Conservation (phyloP, 1,139 yeast species). For the Hyphopichia pseudoburtonii region DNA sequence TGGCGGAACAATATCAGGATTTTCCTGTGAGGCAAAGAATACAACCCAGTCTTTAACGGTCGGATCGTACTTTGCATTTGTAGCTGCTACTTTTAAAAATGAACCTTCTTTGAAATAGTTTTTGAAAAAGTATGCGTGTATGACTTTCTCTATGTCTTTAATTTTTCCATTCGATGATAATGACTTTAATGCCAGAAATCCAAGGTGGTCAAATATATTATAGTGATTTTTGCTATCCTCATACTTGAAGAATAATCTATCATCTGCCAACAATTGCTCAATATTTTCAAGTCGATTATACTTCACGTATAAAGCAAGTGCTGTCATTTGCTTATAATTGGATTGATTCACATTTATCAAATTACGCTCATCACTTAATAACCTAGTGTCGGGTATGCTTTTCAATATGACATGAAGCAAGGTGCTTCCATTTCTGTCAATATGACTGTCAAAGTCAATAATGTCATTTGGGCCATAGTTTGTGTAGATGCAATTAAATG, state of each 20-base stretch:
- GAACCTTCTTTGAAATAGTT: slow-evolving; percentile 22
- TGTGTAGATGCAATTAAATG: slow-evolving; percentile 44
- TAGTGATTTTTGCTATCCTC: slow-evolving; percentile 46
- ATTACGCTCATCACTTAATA: slow-evolving; percentile 32
- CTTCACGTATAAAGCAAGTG: slow-evolving; percentile 69
- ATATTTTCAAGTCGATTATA: slow-evolving; percentile 67
- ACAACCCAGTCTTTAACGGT: slow-evolving; percentile 35
- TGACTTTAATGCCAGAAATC: slow-evolving; percentile 33
- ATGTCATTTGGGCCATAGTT: slow-evolving; percentile 32
- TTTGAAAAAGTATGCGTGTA: slow-evolving; percentile 41
- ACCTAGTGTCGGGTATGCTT: slow-evolving; percentile 38
- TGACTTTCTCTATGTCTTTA: slow-evolving; percentile 37
- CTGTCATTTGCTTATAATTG: slow-evolving; percentile 63
- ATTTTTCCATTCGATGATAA: slow-evolving; percentile 29
- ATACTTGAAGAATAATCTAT: slow-evolving; percentile 41
- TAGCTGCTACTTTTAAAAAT: slow-evolving; percentile 20
- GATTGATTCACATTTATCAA: slow-evolving; percentile 59
- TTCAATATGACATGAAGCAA: slow-evolving; percentile 66
- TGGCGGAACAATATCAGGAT: no score
- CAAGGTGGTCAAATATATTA: slow-evolving; percentile 42
- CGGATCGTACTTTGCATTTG: slow-evolving; percentile 38
- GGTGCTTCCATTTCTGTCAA: slow-evolving; percentile 73
- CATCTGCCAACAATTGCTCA: slow-evolving; percentile 42
- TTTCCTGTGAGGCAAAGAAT: slow-evolving; percentile 18
- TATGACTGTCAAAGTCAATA: slow-evolving; percentile 57